These are phyloP conservation scores for Apiotrichum veenhuisii DNA, from an alignment of 1,284 basidiomycete species.

Conservation along the genomic window DNA sequence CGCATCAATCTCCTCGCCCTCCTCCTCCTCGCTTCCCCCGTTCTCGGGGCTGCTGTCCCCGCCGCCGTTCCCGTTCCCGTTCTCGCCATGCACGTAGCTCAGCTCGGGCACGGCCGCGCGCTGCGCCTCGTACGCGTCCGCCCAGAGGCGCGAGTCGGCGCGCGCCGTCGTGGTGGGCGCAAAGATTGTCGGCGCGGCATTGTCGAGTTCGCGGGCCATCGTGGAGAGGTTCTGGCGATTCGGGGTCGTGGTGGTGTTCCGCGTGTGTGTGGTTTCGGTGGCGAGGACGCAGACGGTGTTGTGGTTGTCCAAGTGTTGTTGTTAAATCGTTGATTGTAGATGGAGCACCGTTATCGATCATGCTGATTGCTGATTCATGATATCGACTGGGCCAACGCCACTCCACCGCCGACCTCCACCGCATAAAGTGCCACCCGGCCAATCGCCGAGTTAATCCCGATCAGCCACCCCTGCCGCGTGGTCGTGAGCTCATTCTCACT, in stretches of 20 bases:
- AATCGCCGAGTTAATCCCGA: no score
- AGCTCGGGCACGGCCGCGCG: background rate
- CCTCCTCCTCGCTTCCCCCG: slow-evolving; percentile 17
- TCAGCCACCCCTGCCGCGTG: no score
- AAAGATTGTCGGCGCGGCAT: slow-evolving; percentile 45
- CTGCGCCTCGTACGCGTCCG: slow-evolving; percentile 10
- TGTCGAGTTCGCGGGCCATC: slow-evolving; percentile 44
- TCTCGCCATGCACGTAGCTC: no score
- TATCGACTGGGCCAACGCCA: background rate
- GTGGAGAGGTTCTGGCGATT: background rate
- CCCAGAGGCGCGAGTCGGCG: slow-evolving; percentile 18
- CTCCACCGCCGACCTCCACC: background rate
- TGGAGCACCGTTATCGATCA: background rate
- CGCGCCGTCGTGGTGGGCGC: slow-evolving; percentile 22
- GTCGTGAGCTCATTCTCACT: no score
- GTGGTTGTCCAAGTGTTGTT: background rate
- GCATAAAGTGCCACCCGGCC: background rate
- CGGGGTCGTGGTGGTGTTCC: background rate
- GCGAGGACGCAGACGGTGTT: no score
- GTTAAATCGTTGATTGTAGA: no score
- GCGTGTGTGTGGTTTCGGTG: no score
- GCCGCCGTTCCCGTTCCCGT: no score
- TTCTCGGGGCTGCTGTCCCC: background rate
- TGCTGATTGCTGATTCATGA: background rate
- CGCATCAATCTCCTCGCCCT: slow-evolving; percentile 58